Conservation (phyloP, 306 rosid species). For the Rubus idaeus region DNA sequence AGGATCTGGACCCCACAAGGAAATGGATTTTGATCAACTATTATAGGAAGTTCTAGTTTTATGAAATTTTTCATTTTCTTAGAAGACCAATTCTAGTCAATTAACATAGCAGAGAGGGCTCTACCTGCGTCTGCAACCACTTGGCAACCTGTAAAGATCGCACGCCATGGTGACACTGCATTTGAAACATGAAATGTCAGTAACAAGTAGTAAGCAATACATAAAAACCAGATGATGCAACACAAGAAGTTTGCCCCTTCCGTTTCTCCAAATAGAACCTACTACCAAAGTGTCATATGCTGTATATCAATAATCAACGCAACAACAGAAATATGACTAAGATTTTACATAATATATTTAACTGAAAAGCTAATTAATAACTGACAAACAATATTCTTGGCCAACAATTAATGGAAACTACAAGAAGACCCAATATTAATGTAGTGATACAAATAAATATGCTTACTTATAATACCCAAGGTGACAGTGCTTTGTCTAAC, state of each 20-base stretch:
- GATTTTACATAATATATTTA: not conserved
- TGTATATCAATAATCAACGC: not conserved
- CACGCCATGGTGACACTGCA: slow-evolving; percentile 96
- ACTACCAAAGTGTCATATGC: not conserved
- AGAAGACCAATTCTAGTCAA: not conserved
- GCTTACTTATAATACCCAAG: not conserved
- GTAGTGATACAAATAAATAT: not conserved
- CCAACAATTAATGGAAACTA: not conserved
- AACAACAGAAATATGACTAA: not conserved
- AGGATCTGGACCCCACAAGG: no score
- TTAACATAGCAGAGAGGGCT: not conserved
- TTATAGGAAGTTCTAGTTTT: not conserved
- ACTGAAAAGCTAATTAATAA: not conserved
- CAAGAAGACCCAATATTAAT: not conserved
- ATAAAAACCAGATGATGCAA: not conserved
- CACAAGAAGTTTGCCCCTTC: not conserved
- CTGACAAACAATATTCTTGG: not conserved
- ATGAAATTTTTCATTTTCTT: not conserved
- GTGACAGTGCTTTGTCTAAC: not conserved
- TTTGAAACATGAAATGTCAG: slow-evolving; percentile 26
- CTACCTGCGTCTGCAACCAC: slow-evolving; percentile 92
- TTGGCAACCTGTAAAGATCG: slow-evolving; percentile 85
- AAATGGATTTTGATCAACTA: not conserved
- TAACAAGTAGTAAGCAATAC: slow-evolving; percentile 1
- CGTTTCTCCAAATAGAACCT: not conserved